Percentiles rank a stretch among this genome's conserved stretches.
Conservation (phyloP, 2,329 filamentous ascomycete genomes). For the Onygenales sp. region DNA sequence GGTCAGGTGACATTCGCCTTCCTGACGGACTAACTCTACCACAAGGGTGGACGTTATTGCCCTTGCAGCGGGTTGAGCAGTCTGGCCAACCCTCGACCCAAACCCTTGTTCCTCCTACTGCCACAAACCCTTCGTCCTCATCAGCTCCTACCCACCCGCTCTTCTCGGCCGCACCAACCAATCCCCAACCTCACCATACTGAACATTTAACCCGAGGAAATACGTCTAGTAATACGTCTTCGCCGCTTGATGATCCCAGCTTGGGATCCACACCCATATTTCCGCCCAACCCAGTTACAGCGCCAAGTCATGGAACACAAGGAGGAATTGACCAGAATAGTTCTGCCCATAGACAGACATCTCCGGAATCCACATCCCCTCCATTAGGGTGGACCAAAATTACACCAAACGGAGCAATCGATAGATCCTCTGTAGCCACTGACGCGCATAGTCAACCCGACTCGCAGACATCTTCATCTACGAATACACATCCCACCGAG, state of each 20-base stretch:
- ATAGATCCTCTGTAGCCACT: not conserved
- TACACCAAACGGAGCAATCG: not conserved
- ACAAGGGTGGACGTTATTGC: slow-evolving; percentile 43
- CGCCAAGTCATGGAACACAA: not conserved
- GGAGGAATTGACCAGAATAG: not conserved
- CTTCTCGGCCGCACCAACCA: not conserved
- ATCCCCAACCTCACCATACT: not conserved
- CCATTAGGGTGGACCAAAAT: slow-evolving; percentile 2
- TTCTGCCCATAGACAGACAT: not conserved
- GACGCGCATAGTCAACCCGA: not conserved
- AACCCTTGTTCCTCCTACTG: not conserved
- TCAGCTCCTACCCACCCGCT: not conserved
- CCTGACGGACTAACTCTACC: slow-evolving; percentile 44
- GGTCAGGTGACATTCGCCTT: slow-evolving; percentile 36
- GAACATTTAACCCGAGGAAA: not conserved
- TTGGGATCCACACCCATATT: not conserved
- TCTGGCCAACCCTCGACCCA: not conserved
- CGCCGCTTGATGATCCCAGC: not conserved
- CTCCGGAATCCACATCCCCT: not conserved
- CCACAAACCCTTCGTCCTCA: not conserved
- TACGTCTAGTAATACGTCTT: not conserved
- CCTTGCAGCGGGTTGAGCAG: slow-evolving; percentile 28
- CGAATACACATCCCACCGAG: not conserved
- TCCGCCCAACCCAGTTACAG: not conserved
- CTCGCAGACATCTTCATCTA: not conserved